Evolutionary conservation across 352 stramenopile species (phyloP).

Genomic region (Lagenidium giganteum): DNA sequence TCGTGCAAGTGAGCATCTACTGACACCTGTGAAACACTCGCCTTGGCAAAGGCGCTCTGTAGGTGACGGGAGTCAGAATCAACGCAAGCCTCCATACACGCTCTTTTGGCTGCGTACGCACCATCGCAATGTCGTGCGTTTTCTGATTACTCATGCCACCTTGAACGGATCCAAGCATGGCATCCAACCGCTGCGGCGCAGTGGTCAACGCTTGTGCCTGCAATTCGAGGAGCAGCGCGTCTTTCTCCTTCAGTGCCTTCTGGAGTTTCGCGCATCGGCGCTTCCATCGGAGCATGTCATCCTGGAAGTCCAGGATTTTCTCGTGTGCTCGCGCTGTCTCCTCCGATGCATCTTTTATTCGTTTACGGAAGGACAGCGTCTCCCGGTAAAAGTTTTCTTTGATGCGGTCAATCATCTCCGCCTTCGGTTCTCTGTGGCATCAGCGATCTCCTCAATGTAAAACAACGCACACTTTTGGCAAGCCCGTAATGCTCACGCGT

Average conservation of each 20-base stretch:
- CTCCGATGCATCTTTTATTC: conserved; percentile 25
- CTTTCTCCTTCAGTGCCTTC: conserved; percentile 50
- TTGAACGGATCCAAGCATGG: no score
- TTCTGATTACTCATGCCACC: conserved; percentile 36
- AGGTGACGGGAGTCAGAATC: no score
- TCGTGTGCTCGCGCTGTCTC: conserved; percentile 18
- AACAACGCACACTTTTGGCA: no score
- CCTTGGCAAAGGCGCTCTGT: no score
- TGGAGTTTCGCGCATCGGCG: conserved; percentile 57
- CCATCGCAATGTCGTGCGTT: conserved; percentile 9
- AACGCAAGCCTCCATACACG: no score
- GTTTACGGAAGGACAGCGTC: conserved; percentile 36
- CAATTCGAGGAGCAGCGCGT: conserved; percentile 38
- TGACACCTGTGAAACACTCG: conserved; percentile 11
- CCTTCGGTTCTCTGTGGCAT: no score
- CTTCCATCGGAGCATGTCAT: conserved; percentile 39
- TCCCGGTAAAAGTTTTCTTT: conserved; percentile 57
- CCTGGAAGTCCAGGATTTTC: conserved; percentile 26
- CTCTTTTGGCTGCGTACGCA: conserved; percentile 8
- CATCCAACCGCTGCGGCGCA: no score
- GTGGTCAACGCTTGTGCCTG: no score
- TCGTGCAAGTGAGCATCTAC: conserved; percentile 53
- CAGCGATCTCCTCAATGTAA: no score
- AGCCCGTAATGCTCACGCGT: no score
- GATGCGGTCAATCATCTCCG: conserved; percentile 35